A percentile compares a stretch with the other conserved stretches of the same genome.
Conservation (phyloP, 2,329 filamentous ascomycete genomes). For the Alternaria sp. region DNA sequence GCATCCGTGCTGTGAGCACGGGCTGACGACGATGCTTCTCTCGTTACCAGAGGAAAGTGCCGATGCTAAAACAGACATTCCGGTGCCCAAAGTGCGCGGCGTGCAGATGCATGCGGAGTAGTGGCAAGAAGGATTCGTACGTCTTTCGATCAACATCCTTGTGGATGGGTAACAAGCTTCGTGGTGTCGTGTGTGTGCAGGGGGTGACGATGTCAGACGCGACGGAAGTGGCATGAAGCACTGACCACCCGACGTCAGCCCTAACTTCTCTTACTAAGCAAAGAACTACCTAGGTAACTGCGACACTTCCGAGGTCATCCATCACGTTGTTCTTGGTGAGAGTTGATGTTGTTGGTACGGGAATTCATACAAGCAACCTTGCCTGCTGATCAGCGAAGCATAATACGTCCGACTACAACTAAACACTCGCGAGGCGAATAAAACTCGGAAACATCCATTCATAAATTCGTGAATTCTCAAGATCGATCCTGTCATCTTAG, state of each 20-base stretch:
- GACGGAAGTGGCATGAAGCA: not conserved
- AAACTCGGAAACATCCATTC: not conserved
- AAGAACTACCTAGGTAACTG: not conserved
- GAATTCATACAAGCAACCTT: not conserved
- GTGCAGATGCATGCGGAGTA: not conserved
- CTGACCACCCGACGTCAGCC: constrained; percentile 6
- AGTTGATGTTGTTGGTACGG: not conserved
- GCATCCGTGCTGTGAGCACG: constrained; percentile 8
- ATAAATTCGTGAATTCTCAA: not conserved
- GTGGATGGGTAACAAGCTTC: not conserved
- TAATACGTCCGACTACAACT: too few relatives aligned
- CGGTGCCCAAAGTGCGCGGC: not conserved
- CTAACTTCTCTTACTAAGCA: not conserved
- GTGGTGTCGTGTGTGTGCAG: not conserved
- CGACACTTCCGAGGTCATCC: not conserved
- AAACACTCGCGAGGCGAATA: too few relatives aligned
- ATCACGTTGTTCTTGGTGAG: not conserved
- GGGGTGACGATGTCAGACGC: not conserved
- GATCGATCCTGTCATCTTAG: not conserved
- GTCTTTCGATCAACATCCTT: not conserved
- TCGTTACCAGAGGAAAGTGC: not conserved
- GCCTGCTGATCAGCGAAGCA: not conserved
- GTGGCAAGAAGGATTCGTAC: not conserved
- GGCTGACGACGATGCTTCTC: not conserved
- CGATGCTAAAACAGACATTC: not conserved